Evolutionary conservation across 2,329 filamentous ascomycete genomes (phyloP), one percentile per base, ranked within the genome.

Genomic region (Colletotrichum acutatum): DNA sequence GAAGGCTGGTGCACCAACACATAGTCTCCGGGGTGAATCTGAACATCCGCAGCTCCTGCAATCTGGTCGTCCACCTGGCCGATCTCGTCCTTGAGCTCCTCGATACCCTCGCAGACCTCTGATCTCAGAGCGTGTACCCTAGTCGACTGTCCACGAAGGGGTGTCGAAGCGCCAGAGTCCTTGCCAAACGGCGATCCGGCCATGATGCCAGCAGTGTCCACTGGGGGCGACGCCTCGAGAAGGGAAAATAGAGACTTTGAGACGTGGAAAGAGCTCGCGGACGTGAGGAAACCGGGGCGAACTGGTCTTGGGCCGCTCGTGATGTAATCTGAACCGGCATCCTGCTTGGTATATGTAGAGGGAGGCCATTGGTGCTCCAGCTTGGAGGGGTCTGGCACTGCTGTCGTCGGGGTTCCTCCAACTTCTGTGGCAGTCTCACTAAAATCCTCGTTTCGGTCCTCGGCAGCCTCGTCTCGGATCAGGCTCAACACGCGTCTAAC

Each of bases 51-150:
- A 76, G 95, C 93, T 26, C 91, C 91, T 2, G 96, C 94, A 77
- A 99, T 97, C 82, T 98, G 95, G 79, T 97, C 95, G 80, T 98
- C 97, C 8, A 95, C 95, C 80, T 96, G 93, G 76, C 93, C 93
- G 69, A 99, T 92, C 84, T 99, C 97, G 79, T 99, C 97, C 82
- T 97, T 94, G 73, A 99, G 95, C 82, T 99, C 97, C 78, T 95
- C 92, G 78, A 99, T 98, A 54, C 95, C 97, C 78, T 97, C 94
- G 76, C 98, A 92, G 30, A 98, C 93, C 82, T 98, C 97, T 16
- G 94, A 94, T 74, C 95, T 93, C 71, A 98, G 87, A 75, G 97
- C 93, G 73, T 93, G 89, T 66, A 86, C 82, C 74, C 87, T 87
- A 58, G 86, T 84, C 19, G 82, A 81, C 76, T 83, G 83, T 72